Evolutionary conservation across 345 rosid species (phyloP), one percentile per base, ranked within the genome.

Genomic region (Eucalyptus regnans): DNA sequence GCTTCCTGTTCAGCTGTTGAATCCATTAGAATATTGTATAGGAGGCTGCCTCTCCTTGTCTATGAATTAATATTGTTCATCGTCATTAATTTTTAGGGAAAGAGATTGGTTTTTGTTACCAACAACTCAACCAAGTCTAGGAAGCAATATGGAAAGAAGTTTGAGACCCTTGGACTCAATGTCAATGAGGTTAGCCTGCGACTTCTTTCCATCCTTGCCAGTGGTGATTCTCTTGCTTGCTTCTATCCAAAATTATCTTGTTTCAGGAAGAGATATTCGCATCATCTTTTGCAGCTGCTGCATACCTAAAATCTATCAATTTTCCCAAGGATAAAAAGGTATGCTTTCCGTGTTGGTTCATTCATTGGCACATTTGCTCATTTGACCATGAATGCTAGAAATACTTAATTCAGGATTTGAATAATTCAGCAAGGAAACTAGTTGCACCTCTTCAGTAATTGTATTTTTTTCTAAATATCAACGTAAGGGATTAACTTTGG

Each of bases 71-170:
- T 52, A 52, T 48, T 31, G 14, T 86, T 88, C 87, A 60, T 89
- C 50, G 18, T 46, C 49, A 43, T 88, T 33, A 54, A 85, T 18
- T n/a, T 81, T 27, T 91, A 96, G 99, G 99, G 98, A 13, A 97
- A 97, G 93, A 96, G 98, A 52, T 90, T 97, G 89, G 99, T 97
- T 90, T 97, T 97, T 91, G 99, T 97, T 17, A 97, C 99, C 50
- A 97, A 97, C 92, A 97, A 97, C 91, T 97, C 99, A 1, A 96
- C 99, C 43, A 97, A 97, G 92, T 97, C 99, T 6, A 94, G 99
- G 94, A 96, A 96, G 93, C 99, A 97, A 83, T 97, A 97, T 87
- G 98, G 99, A 81, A 96, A 96, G 90, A 97, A 96, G 94, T 97
- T 97, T 81, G 99, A 96, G 93, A 94, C 97, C 46, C 98, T 97